These are phyloP conservation scores for Eimeria praecox DNA, from an alignment of 169 alveolate genomes.

Conservation along the genomic window DNA sequence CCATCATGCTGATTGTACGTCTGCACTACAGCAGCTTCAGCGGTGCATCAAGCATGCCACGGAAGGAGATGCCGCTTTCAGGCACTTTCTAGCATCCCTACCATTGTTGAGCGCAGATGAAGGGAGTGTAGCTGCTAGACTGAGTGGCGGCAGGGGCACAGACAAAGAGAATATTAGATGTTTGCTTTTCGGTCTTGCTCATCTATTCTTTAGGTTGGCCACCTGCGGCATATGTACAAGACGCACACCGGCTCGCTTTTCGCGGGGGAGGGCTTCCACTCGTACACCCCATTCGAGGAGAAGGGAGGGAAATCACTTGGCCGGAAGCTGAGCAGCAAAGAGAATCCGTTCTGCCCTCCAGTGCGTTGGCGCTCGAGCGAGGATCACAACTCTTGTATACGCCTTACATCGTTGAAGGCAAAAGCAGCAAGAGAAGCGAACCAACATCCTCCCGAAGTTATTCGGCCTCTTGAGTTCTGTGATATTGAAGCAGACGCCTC, in stretches of 20 bases:
- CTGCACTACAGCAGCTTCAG: background rate
- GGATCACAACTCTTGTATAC: background rate
- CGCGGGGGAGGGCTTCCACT: conserved; percentile 37
- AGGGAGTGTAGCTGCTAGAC: background rate
- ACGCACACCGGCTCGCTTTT: conserved; percentile 39
- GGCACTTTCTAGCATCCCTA: background rate
- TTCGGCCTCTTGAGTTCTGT: conserved; percentile 59
- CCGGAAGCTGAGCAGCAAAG: background rate
- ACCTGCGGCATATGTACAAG: conserved; percentile 19
- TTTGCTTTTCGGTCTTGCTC: background rate
- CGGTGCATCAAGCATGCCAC: background rate
- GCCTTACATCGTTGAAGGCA: conserved; percentile 58
- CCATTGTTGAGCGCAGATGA: background rate
- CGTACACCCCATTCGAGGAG: conserved; percentile 67
- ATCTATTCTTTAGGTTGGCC: conserved; percentile 30
- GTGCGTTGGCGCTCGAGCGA: conserved; percentile 41
- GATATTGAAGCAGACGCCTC: conserved; percentile 39
- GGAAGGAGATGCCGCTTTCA: background rate
- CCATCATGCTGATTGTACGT: conserved; percentile 19
- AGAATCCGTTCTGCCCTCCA: conserved; percentile 34
- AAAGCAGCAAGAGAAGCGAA: background rate
- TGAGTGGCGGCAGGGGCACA: background rate
- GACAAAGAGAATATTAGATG: background rate
- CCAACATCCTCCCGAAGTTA: background rate
- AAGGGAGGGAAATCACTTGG: background rate